These are phyloP conservation scores for Myrica gale DNA, from an alignment of 306 rosid genomes.

Conservation along the genomic window DNA sequence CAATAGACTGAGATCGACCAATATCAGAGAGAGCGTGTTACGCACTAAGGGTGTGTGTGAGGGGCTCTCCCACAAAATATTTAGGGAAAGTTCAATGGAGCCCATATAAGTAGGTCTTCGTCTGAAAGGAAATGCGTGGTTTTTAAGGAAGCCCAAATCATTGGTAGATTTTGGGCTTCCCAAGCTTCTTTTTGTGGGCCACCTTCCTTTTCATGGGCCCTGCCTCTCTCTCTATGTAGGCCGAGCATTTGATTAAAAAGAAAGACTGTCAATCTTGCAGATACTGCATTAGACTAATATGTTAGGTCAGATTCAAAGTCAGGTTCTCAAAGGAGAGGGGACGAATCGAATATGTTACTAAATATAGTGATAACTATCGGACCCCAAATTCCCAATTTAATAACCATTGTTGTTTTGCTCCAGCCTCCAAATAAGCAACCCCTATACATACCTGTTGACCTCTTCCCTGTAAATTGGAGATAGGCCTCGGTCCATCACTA, in stretches of 20 bases:
- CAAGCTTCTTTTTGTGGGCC: constrained; percentile 29
- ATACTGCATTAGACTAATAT: constrained; percentile 16
- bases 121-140: constrained; percentile 29
- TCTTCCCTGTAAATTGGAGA: constrained; percentile 42
- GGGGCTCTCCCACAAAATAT: not conserved
- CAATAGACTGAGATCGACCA: no score
- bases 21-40: no score
- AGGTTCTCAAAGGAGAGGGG: constrained; percentile 57
- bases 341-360: constrained; percentile 40
- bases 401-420: not conserved
- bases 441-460: not conserved
- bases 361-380: constrained; percentile 39
- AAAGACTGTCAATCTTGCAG: not conserved
- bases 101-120: constrained; percentile 39
- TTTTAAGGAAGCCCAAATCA: constrained; percentile 38
- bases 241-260: not conserved
- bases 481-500: constrained; percentile 26
- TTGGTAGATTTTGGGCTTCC: constrained; percentile 49
- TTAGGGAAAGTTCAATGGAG: not conserved
- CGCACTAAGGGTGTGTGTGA: not conserved
- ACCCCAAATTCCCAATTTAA: constrained; percentile 1
- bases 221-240: constrained; percentile 9
- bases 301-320: constrained; percentile 34
- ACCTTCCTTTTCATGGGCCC: constrained; percentile 32
- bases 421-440: not conserved